A percentile compares a stretch with the other conserved stretches of the same genome.
These are phyloP conservation scores for Ilyonectria mors-panacis DNA, from an alignment of 2,329 filamentous ascomycete species.

Conservation along the genomic window DNA sequence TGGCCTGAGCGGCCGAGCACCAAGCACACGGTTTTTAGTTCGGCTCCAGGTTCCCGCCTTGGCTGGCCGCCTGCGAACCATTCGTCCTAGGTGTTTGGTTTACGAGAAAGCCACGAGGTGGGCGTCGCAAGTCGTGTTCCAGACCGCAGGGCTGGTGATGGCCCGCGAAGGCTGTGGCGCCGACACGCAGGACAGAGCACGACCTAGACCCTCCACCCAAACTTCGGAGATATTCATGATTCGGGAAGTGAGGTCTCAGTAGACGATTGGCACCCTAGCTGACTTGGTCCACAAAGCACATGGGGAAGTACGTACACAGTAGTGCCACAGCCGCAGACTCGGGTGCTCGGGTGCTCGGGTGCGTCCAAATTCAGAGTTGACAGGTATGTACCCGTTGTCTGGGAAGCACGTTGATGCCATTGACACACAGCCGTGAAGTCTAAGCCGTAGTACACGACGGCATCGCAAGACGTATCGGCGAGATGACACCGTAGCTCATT, in stretches of 20 bases:
- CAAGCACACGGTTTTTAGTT: neutral
- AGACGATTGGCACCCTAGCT: neutral
- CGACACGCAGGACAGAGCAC: conserved; percentile 10
- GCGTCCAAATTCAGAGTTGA: neutral
- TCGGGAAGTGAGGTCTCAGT: neutral
- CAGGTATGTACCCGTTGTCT: neutral
- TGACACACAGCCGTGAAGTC: neutral
- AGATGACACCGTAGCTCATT: too few relatives aligned
- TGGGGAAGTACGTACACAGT: neutral
- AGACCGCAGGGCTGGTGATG: conserved; percentile 23
- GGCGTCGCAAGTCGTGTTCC: conserved; percentile 22
- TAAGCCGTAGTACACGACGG: too few relatives aligned
- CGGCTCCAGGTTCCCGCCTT: neutral
- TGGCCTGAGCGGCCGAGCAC: conserved; percentile 3
- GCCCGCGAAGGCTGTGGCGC: neutral
- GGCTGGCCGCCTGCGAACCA: conserved; percentile 11
- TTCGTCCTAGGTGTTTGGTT: conserved; percentile 9
- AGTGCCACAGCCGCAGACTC: neutral
- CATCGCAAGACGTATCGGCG: too few relatives aligned
- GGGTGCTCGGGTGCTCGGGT: neutral
- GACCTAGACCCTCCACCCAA: neutral
- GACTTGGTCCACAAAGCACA: neutral
- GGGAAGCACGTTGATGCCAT: neutral
- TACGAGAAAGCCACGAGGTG: conserved; percentile 26
- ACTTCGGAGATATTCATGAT: neutral